Conservation (phyloP, 148 eudicot genomes). For the Persicaria maculosa region DNA sequence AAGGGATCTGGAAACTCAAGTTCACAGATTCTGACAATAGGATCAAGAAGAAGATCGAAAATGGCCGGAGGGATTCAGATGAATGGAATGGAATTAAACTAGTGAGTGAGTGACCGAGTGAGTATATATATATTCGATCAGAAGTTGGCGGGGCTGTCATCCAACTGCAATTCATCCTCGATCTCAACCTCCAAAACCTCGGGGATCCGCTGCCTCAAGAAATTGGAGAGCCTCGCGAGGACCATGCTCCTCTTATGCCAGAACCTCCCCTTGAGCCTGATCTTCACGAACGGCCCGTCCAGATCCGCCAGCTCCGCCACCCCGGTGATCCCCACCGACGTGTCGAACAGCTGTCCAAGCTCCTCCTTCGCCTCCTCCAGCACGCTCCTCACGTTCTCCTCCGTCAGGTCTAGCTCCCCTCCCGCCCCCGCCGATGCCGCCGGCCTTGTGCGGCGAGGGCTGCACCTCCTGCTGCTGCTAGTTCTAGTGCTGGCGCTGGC, state of each 20-base stretch:
- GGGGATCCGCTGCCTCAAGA: slow-evolving; percentile 81
- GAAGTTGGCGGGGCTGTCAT: slow-evolving; percentile 87
- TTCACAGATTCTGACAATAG: no score
- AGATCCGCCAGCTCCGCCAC: slow-evolving; percentile 75
- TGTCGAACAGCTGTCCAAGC: slow-evolving; percentile 77
- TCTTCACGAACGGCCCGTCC: slow-evolving; percentile 88
- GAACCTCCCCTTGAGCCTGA: slow-evolving; percentile 72
- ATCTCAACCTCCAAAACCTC: slow-evolving; percentile 94
- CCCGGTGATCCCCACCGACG: slow-evolving; percentile 78
- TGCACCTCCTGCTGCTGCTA: no score
- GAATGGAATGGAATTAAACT: no score
- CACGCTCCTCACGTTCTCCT: slow-evolving; percentile 67
- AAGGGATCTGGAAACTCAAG: no score
- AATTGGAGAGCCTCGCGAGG: slow-evolving; percentile 71
- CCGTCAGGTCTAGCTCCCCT: slow-evolving; percentile 69
- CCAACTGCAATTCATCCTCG: slow-evolving; percentile 87
- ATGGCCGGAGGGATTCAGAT: no score
- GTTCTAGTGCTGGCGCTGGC: not conserved
- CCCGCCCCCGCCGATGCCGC: slow-evolving; percentile 23
- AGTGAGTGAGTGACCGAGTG: no score
- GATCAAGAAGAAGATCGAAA: no score
- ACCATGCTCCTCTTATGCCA: slow-evolving; percentile 71
- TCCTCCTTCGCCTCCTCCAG: slow-evolving; percentile 55
- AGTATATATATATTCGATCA: slow-evolving; percentile 9
- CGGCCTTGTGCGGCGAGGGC: not conserved